phyloP scores from a whole-genome alignment of 1,139 yeast genomes.

The Geotrichum europaeum region DNA sequence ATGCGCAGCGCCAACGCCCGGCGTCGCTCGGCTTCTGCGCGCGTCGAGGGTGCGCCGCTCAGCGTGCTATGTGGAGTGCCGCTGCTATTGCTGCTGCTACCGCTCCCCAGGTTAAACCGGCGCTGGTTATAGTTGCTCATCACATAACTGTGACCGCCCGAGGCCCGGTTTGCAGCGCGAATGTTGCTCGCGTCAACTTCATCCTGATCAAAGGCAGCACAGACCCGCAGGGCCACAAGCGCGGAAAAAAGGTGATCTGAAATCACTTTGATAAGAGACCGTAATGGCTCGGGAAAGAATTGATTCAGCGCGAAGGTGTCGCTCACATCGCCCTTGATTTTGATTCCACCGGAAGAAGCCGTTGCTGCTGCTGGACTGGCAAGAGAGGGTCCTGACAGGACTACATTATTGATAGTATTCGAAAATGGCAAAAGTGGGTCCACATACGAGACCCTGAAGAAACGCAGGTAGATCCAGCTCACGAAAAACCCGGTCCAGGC shows the following conservation, averaged over 20 bases:
- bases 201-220: constrained; percentile 64
- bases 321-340: constrained; percentile 74
- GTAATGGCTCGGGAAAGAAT: constrained; percentile 57
- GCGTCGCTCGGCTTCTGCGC: constrained; percentile 69
- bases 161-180: constrained; percentile 40
- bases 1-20: constrained; percentile 81
- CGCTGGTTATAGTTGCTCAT: constrained; percentile 13
- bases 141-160: constrained; percentile 15
- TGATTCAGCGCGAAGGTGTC: constrained; percentile 81
- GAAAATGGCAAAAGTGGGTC: constrained; percentile 29
- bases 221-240: constrained; percentile 46
- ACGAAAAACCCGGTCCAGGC: constrained; percentile 59
- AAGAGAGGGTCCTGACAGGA: constrained; percentile 17
- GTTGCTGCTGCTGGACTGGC: background rate
- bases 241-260: constrained; percentile 51
- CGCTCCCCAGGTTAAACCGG: constrained; percentile 1
- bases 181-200: constrained; percentile 68
- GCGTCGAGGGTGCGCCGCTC: constrained; percentile 3
- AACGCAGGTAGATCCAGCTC: constrained; percentile 72
- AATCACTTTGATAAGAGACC: constrained; percentile 44
- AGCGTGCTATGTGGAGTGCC: background rate
- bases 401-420: constrained; percentile 17
- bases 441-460: constrained; percentile 48
- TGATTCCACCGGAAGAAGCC: constrained; percentile 6
- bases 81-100: background rate